phyloP scores from a whole-genome alignment of 495 filamentous ascomycete species.

The Xylaria telfairii region DNA sequence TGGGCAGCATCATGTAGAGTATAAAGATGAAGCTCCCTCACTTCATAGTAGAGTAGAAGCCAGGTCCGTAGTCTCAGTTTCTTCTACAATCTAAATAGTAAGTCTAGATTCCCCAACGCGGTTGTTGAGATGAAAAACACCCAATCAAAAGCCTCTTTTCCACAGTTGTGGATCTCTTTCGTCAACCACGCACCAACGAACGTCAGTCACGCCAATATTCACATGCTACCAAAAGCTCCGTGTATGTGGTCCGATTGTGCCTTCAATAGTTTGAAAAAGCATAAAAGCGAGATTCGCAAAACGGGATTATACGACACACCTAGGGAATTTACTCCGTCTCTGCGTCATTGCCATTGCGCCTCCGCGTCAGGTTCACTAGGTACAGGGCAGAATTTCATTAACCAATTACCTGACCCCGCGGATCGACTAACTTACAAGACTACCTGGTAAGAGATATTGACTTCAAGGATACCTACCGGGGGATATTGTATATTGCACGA shows the following conservation, averaged over 20 bases:
- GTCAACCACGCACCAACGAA: conserved; percentile 14
- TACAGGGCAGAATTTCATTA: background rate
- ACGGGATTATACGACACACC: background rate
- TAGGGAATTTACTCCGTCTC: background rate
- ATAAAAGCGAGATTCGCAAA: background rate
- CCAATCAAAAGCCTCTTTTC: conserved; percentile 23
- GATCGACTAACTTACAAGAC: background rate
- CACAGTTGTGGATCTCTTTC: conserved; percentile 19
- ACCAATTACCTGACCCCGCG: background rate
- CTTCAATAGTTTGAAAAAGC: background rate
- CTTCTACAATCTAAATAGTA: background rate
- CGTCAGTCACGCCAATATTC: conserved; percentile 11
- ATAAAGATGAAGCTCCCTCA: background rate
- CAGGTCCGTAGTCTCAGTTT: background rate
- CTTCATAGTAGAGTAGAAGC: background rate
- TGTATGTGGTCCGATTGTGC: background rate
- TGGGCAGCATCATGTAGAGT: background rate
- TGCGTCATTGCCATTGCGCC: background rate
- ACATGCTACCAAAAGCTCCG: background rate
- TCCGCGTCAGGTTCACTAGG: background rate
- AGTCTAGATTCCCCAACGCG: background rate
- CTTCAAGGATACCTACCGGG: too few species aligned
- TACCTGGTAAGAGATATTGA: background rate
- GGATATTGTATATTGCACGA: background rate
- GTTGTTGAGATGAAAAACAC: background rate